Conservation (phyloP, 2,329 filamentous ascomycete genomes). For the Endoconidiophora laricicola region DNA sequence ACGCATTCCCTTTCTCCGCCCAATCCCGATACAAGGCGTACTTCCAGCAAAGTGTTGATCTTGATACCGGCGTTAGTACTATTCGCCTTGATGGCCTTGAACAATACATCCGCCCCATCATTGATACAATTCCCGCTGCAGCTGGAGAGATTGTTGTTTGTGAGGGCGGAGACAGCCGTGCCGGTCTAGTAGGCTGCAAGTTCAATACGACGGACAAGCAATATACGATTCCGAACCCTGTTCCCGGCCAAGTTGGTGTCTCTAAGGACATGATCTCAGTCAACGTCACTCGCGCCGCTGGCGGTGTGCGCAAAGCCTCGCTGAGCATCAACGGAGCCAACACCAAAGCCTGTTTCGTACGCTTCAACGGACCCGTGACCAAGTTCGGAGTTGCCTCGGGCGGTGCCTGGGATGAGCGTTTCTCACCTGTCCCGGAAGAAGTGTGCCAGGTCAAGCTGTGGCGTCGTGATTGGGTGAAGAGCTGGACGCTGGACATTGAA, state of each 20-base stretch:
- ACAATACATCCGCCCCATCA: slow-evolving; percentile 48
- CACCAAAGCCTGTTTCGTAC: slow-evolving; percentile 61
- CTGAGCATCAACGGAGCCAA: slow-evolving; percentile 56
- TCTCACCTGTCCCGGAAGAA: slow-evolving; percentile 45
- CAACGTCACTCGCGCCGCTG: slow-evolving; percentile 31
- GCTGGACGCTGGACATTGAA: slow-evolving; percentile 59
- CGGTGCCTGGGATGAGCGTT: slow-evolving; percentile 42
- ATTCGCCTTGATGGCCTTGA: slow-evolving; percentile 54
- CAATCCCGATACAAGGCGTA: slow-evolving; percentile 70
- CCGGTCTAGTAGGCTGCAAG: slow-evolving; percentile 46
- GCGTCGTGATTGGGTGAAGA: slow-evolving; percentile 61
- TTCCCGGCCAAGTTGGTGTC: slow-evolving; percentile 28
- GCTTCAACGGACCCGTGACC: slow-evolving; percentile 51
- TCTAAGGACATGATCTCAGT: slow-evolving; percentile 32
- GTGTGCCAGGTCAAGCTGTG: slow-evolving; percentile 59
- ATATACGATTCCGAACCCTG: slow-evolving; percentile 19
- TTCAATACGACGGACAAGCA: slow-evolving; percentile 39
- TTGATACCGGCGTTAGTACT: slow-evolving; percentile 53
- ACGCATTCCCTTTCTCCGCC: slow-evolving; percentile 74
- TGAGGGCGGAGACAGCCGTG: slow-evolving; percentile 23
- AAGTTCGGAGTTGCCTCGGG: slow-evolving; percentile 47
- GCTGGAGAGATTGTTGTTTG: slow-evolving; percentile 44
- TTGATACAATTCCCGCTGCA: slow-evolving; percentile 54
- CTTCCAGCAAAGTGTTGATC: slow-evolving; percentile 67
- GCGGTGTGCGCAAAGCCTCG: slow-evolving; percentile 30